Evolutionary conservation across 2,329 filamentous ascomycete species (phyloP).

Genomic region (Trichoderma sp.): DNA sequence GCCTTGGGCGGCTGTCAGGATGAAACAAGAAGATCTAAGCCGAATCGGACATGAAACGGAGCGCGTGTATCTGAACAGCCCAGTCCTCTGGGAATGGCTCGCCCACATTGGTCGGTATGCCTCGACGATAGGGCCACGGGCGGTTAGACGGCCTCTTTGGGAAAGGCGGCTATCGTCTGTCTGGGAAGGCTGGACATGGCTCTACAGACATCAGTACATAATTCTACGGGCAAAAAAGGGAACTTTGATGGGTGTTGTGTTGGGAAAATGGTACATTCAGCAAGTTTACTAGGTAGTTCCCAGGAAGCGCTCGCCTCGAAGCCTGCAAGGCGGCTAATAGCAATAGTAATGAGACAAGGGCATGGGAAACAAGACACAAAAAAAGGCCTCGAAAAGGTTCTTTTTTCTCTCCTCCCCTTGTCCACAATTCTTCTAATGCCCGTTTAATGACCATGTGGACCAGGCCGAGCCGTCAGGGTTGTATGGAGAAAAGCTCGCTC

Average conservation of each 20-base stretch:
- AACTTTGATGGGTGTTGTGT: not conserved
- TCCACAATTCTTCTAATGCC: not conserved
- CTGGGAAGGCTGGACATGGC: slow-evolving; percentile 8
- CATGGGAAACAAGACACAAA: not conserved
- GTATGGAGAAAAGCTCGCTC: not conserved
- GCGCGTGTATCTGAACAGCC: slow-evolving; percentile 51
- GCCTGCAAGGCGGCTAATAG: slow-evolving; percentile 9
- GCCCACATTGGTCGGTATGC: slow-evolving; percentile 53
- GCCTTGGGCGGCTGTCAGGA: slow-evolving; percentile 31
- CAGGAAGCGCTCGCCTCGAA: slow-evolving; percentile 11
- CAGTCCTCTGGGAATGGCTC: slow-evolving; percentile 42
- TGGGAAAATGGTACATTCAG: not conserved
- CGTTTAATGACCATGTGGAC: not conserved
- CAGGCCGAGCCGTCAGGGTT: slow-evolving; percentile 7
- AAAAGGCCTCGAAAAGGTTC: not conserved
- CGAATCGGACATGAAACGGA: slow-evolving; percentile 51
- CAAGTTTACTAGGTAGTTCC: not conserved
- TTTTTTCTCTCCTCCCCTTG: not conserved
- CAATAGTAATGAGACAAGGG: not conserved
- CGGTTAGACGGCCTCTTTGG: slow-evolving; percentile 24
- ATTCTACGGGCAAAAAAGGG: not conserved
- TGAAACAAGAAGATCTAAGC: slow-evolving; percentile 34
- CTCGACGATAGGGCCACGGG: slow-evolving; percentile 33
- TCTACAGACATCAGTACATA: not conserved
- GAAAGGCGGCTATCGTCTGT: slow-evolving; percentile 20